Conservation (phyloP, 2,329 filamentous ascomycete species). For the Mycosphaerelloides madeirae region DNA sequence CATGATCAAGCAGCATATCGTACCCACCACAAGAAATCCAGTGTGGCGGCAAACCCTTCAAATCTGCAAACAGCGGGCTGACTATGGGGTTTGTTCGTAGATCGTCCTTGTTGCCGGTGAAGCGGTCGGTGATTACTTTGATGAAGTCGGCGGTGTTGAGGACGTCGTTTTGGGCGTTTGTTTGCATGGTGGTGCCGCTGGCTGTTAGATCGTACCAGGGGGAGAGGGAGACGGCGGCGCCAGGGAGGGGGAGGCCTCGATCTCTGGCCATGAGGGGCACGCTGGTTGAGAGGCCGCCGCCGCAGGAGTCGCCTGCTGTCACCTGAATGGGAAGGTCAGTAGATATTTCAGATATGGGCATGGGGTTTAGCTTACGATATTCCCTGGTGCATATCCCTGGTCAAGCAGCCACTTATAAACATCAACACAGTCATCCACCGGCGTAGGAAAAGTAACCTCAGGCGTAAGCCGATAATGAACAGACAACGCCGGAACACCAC, state of each 20-base stretch:
- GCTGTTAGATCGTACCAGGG: slow-evolving; percentile 25
- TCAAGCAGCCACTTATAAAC: slow-evolving; percentile 51
- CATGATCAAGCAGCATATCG: slow-evolving; percentile 51
- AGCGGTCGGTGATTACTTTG: slow-evolving; percentile 17
- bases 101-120: slow-evolving; percentile 11
- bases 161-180: slow-evolving; percentile 21
- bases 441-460: slow-evolving; percentile 53
- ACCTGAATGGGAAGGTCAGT: too few species aligned
- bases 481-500: slow-evolving; percentile 47
- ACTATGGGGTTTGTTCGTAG: slow-evolving; percentile 16
- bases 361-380: too few species aligned
- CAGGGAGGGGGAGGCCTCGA: slow-evolving; percentile 19
- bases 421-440: slow-evolving; percentile 53
- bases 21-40: slow-evolving; percentile 51
- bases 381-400: slow-evolving; percentile 33
- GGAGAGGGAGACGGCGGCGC: slow-evolving; percentile 20
- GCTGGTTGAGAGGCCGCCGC: slow-evolving; percentile 22
- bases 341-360: too few species aligned
- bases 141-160: slow-evolving; percentile 17
- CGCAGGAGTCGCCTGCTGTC: slow-evolving; percentile 24
- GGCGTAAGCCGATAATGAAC: slow-evolving; percentile 57
- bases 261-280: slow-evolving; percentile 22
- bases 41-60: slow-evolving; percentile 39
- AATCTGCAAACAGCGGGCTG: slow-evolving; percentile 19
- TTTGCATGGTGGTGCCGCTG: slow-evolving; percentile 13